phyloP scores from a whole-genome alignment of 148 eudicot genomes.

The Chenopodium formosanum region DNA sequence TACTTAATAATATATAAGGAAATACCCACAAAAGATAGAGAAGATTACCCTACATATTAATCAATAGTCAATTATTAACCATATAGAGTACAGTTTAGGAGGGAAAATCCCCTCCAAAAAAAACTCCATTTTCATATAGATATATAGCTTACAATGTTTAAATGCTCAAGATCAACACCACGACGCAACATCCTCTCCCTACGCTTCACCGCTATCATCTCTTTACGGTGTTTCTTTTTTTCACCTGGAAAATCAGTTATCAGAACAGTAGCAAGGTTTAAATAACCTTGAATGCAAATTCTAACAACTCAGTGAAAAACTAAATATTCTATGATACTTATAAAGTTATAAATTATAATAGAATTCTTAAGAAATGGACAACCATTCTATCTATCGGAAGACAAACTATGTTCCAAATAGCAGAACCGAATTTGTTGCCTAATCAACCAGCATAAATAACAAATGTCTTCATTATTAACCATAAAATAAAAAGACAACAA shows the following conservation, averaged over 20 bases:
- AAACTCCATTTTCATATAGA: too few species aligned
- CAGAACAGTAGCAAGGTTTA: not conserved
- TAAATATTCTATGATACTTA: not conserved
- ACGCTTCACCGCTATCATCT: conserved; percentile 70
- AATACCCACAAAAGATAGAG: not conserved
- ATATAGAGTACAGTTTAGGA: too few species aligned
- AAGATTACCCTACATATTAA: not conserved
- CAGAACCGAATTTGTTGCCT: not conserved
- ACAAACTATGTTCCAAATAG: not conserved
- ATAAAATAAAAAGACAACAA: not conserved
- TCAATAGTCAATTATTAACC: not conserved
- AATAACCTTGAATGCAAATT: not conserved
- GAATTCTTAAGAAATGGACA: not conserved
- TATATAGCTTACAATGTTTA: conserved; percentile 59
- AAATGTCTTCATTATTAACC: not conserved
- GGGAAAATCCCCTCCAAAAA: too few species aligned
- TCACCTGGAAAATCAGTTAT: conserved; percentile 50
- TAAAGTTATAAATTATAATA: too few species aligned
- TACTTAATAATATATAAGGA: not conserved
- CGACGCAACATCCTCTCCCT: conserved; percentile 78
- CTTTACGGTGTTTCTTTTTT: conserved; percentile 87
- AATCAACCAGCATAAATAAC: not conserved
- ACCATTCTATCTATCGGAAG: not conserved
- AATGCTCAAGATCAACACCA: conserved; percentile 86
- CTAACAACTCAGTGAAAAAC: not conserved